Conservation (phyloP, 345 rosid species). For the Hibiscus trionum region DNA sequence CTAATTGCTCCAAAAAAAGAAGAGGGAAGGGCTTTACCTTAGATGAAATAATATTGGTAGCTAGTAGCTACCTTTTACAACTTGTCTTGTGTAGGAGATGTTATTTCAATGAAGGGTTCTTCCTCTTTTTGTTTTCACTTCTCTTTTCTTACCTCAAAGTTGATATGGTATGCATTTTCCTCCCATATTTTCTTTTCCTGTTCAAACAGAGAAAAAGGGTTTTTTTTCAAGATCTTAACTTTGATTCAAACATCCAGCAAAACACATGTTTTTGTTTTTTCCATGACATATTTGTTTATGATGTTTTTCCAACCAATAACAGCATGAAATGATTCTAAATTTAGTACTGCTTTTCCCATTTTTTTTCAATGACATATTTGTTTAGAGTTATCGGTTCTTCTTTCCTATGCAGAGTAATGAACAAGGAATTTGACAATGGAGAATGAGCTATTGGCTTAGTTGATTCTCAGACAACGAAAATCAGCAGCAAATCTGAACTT, state of each 20-base stretch:
- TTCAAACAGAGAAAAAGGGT: not conserved
- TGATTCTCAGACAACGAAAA: not conserved
- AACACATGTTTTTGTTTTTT: not conserved
- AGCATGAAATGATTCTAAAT: no score
- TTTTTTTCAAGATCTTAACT: slow-evolving; percentile 1
- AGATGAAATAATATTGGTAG: slow-evolving; percentile 15
- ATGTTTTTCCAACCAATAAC: not conserved
- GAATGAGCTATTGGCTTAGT: no score
- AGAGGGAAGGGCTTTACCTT: not conserved
- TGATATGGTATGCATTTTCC: slow-evolving; percentile 5
- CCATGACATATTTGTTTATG: not conserved
- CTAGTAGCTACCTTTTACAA: not conserved
- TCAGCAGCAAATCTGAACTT: not conserved
- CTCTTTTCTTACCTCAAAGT: no score
- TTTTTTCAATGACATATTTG: not conserved
- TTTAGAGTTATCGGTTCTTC: not conserved
- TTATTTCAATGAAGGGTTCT: slow-evolving; percentile 14
- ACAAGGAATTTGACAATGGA: not conserved
- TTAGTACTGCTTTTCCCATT: not conserved
- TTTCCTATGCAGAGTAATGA: no score
- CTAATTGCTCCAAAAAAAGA: not conserved
- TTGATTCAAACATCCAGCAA: not conserved
- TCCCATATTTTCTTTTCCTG: not conserved
- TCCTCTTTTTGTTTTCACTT: no score
- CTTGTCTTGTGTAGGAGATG: slow-evolving; percentile 26